Evolutionary conservation across 257 asterid genomes (phyloP).

Genomic region (Mitragyna speciosa): DNA sequence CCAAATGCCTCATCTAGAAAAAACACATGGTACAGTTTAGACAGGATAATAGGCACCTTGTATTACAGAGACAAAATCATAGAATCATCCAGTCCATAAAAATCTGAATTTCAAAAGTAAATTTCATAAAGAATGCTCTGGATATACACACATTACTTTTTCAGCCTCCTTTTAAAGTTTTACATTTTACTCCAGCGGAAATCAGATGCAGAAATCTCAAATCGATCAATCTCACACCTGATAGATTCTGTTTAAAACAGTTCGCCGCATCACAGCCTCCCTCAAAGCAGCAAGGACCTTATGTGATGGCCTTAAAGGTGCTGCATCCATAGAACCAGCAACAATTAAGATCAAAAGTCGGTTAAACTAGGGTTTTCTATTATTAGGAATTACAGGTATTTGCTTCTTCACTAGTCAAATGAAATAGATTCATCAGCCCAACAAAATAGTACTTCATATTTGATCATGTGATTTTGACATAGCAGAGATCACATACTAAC

Average conservation of each 20-base stretch:
- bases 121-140: neutral
- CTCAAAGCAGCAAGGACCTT: conserved; percentile 68
- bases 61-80: too few relatives aligned
- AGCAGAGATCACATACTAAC: conserved; percentile 22
- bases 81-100: neutral
- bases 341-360: conserved; percentile 15
- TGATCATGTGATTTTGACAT: conserved; percentile 41
- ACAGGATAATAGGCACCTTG: neutral
- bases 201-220: neutral
- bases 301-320: conserved; percentile 36
- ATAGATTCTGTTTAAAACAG: conserved; percentile 50
- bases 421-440: neutral
- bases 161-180: neutral
- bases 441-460: neutral
- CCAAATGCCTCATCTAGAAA: too few relatives aligned
- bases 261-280: conserved; percentile 73
- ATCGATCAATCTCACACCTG: conserved; percentile 39
- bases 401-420: neutral
- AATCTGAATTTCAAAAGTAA: neutral
- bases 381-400: neutral
- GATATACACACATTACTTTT: neutral
- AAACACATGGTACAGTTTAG: neutral
- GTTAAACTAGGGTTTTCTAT: neutral
- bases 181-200: too few relatives aligned
- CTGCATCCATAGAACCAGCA: conserved; percentile 34